Evolutionary conservation across 2,329 filamentous ascomycete species (phyloP).

Genomic region (Metarhizium anisopliae): DNA sequence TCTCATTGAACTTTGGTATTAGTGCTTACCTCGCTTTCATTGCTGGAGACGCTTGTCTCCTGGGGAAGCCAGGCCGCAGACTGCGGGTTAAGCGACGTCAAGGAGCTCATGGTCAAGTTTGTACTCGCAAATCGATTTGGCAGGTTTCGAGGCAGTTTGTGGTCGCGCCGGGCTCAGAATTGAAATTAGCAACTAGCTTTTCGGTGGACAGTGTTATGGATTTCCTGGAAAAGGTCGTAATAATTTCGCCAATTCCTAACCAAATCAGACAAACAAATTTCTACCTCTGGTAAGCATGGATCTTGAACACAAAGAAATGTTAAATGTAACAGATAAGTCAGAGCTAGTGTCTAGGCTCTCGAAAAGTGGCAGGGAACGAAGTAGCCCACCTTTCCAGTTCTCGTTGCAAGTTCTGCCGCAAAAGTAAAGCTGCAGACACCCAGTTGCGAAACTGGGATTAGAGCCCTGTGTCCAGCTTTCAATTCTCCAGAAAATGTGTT

Average conservation of each 20-base stretch:
- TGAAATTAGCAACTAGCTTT: neutral
- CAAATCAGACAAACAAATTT: neutral
- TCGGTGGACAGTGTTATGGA: neutral
- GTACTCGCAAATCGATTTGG: neutral
- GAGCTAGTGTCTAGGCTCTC: no score
- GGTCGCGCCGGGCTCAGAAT: neutral
- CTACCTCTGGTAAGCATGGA: neutral
- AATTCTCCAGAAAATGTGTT: neutral
- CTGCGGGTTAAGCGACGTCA: constrained; percentile 1
- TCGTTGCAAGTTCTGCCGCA: neutral
- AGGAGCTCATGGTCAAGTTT: neutral
- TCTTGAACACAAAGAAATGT: no score
- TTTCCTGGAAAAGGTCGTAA: neutral
- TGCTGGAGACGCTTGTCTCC: neutral
- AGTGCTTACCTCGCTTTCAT: constrained; percentile 4
- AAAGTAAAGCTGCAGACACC: neutral
- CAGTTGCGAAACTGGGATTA: no score
- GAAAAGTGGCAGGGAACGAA: neutral
- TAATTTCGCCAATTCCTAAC: neutral
- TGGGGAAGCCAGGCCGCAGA: constrained; percentile 4
- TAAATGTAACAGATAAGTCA: no score
- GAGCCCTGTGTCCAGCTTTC: neutral
- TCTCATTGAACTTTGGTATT: neutral
- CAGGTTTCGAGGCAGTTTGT: neutral
- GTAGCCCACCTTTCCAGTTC: neutral